Percentiles rank a stretch among this genome's conserved stretches.
These are phyloP conservation scores for Pelargonium australe DNA, from an alignment of 441 rosid species.

Conservation along the genomic window DNA sequence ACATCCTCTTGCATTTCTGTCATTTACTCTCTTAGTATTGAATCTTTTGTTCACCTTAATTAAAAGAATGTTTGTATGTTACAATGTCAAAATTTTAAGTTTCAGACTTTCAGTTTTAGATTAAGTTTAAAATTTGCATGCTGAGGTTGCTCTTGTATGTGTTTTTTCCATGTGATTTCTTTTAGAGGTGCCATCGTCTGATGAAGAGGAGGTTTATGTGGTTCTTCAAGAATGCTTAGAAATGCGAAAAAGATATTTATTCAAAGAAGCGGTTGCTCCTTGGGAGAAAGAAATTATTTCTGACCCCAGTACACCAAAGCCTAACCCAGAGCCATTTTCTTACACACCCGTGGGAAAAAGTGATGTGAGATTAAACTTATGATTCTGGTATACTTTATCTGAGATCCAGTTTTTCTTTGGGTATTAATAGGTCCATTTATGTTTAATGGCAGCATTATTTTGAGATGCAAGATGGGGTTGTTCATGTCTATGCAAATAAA, in stretches of 20 bases:
- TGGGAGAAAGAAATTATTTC: conserved; percentile 94
- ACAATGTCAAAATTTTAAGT: no score
- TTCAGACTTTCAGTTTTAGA: background rate
- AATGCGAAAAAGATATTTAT: conserved; percentile 71
- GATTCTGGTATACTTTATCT: background rate
- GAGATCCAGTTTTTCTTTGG: background rate
- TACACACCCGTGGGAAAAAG: conserved; percentile 70
- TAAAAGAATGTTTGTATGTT: background rate
- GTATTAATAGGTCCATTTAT: conserved; percentile 14
- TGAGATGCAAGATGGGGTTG: conserved; percentile 92
- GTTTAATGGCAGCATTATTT: conserved; percentile 65
- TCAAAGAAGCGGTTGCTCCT: conserved; percentile 79
- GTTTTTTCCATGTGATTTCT: background rate
- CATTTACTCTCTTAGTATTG: background rate
- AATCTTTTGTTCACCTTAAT: background rate
- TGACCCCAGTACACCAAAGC: conserved; percentile 96
- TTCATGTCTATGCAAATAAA: conserved; percentile 77
- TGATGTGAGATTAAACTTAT: conserved; percentile 44
- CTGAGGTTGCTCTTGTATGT: background rate
- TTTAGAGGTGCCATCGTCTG: conserved; percentile 72
- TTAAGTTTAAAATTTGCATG: background rate
- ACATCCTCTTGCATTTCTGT: background rate
- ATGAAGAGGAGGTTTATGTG: conserved; percentile 71
- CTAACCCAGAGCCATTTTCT: conserved; percentile 76
- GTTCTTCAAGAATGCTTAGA: conserved; percentile 93